Evolutionary conservation across 805 yeast species (phyloP).

Genomic region (Yarrowia yakushimensis): DNA sequence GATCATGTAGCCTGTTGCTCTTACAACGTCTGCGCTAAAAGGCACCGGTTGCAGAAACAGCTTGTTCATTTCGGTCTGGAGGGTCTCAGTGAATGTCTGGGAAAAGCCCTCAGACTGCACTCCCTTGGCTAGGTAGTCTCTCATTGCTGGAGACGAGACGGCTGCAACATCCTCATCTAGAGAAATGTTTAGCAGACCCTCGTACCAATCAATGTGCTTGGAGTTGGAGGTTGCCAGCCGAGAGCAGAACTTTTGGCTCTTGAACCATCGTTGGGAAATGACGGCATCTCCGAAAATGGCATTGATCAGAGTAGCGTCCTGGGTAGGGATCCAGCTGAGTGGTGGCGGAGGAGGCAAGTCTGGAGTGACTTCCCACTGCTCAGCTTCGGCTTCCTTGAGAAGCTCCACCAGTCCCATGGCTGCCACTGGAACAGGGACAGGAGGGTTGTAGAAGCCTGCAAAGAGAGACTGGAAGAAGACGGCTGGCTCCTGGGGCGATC

Average conservation of each 20-base stretch:
- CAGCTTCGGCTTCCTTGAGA: slow-evolving; percentile 1
- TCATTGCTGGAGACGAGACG: background rate
- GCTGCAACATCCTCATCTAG: slow-evolving; percentile 3
- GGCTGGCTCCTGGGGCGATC: background rate
- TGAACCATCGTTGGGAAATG: background rate
- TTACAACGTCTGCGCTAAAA: background rate
- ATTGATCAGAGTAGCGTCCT: slow-evolving; percentile 1
- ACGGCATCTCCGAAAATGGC: background rate
- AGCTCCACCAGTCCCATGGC: background rate
- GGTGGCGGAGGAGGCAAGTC: slow-evolving; percentile 11
- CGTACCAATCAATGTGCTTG: slow-evolving; percentile 12
- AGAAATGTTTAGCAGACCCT: background rate
- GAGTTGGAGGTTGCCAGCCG: background rate
- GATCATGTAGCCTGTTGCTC: slow-evolving; percentile 16
- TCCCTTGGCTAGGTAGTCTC: background rate
- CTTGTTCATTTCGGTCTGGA: slow-evolving; percentile 7
- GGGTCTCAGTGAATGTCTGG: background rate
- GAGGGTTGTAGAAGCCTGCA: slow-evolving; percentile 11
- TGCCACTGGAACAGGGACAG: background rate
- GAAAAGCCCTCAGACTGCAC: slow-evolving; percentile 1
- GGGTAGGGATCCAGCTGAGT: background rate
- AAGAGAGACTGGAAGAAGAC: slow-evolving; percentile 2
- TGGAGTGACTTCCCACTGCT: background rate
- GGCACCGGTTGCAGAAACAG: background rate
- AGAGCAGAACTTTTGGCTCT: background rate